These are phyloP conservation scores for Didymella sp. DNA, from an alignment of 2,329 filamentous ascomycete genomes.

Conservation along the genomic window DNA sequence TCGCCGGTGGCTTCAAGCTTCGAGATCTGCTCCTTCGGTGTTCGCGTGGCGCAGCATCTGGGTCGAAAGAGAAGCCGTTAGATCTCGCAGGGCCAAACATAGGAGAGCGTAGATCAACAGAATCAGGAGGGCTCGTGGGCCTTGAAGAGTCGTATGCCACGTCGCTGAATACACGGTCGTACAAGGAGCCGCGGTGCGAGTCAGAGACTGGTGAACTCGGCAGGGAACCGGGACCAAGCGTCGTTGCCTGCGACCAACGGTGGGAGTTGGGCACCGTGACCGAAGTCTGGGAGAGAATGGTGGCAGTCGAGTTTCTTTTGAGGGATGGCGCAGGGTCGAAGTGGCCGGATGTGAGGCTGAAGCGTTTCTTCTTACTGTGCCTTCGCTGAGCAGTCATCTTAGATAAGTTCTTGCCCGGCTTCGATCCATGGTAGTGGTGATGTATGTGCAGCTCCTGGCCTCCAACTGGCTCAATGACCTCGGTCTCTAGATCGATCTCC, in stretches of 20 bases:
- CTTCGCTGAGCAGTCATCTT: constrained; percentile 59
- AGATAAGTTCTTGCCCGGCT: constrained; percentile 52
- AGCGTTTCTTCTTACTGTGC: constrained; percentile 71
- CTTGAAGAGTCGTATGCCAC: constrained; percentile 69
- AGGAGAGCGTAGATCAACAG: constrained; percentile 66
- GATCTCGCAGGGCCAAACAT: constrained; percentile 59
- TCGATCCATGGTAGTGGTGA: constrained; percentile 81
- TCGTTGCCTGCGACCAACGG: constrained; percentile 73
- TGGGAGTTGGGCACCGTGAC: constrained; percentile 62
- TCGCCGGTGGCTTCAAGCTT: constrained; percentile 39
- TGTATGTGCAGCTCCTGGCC: constrained; percentile 81
- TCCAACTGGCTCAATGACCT: constrained; percentile 31
- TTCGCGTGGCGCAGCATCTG: constrained; percentile 22
- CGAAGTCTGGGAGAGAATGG: constrained; percentile 69
- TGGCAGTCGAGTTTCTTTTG: constrained; percentile 59
- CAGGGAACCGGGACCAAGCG: constrained; percentile 71
- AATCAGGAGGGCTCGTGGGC: constrained; percentile 79
- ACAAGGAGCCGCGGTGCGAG: constrained; percentile 73
- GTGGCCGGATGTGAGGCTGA: constrained; percentile 64
- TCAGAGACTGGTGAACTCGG: constrained; percentile 83
- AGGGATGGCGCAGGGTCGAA: constrained; percentile 51
- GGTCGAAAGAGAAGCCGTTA: constrained; percentile 30
- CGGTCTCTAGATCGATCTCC: constrained; percentile 71
- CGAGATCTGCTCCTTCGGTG: constrained; percentile 36
- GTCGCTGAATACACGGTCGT: constrained; percentile 72